Evolutionary conservation across 1,139 yeast genomes (phyloP).

Genomic region (Lodderomyces jiufengensis): DNA sequence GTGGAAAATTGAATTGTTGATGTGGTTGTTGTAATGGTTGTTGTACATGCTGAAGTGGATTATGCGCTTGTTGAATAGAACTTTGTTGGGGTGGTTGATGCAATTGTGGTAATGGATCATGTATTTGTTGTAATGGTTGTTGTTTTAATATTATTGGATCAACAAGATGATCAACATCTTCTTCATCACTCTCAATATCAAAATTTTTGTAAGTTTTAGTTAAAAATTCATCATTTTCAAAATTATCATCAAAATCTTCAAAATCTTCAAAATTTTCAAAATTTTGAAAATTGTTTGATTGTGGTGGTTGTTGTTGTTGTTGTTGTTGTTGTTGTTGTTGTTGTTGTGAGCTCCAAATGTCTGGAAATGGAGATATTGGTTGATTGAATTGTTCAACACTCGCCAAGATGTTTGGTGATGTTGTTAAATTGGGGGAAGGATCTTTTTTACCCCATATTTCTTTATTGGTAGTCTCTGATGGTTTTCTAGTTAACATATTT

Average conservation of each 20-base stretch:
- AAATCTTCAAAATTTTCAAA: constrained; percentile 15
- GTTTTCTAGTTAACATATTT: constrained; percentile 17
- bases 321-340: constrained; percentile 2
- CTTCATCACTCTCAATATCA: constrained; percentile 38
- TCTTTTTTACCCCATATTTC: constrained; percentile 5
- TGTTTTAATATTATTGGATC: constrained; percentile 9
- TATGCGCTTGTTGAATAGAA: background rate
- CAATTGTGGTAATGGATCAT: constrained; percentile 7
- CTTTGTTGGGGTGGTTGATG: constrained; percentile 1
- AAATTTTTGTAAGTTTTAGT: constrained; percentile 16
- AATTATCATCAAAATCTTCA: constrained; percentile 38
- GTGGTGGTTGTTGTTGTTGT: constrained; percentile 3
- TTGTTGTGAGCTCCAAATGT: constrained; percentile 4
- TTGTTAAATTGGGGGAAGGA: background rate
- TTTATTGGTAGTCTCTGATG: constrained; percentile 1
- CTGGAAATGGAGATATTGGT: constrained; percentile 4
- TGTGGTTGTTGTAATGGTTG: constrained; percentile 7
- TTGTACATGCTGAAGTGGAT: background rate
- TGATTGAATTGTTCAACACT: constrained; percentile 1
- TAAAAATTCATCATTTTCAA: constrained; percentile 18
- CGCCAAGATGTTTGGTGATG: constrained; percentile 1
- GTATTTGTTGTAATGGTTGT: background rate
- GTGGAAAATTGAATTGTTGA: background rate
- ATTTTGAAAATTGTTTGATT: constrained; percentile 2
- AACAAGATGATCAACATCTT: constrained; percentile 15